Percentiles rank a stretch among this genome's conserved stretches.
Conservation (phyloP, 2,329 filamentous ascomycete species). For the Zymoseptoria tritici region DNA sequence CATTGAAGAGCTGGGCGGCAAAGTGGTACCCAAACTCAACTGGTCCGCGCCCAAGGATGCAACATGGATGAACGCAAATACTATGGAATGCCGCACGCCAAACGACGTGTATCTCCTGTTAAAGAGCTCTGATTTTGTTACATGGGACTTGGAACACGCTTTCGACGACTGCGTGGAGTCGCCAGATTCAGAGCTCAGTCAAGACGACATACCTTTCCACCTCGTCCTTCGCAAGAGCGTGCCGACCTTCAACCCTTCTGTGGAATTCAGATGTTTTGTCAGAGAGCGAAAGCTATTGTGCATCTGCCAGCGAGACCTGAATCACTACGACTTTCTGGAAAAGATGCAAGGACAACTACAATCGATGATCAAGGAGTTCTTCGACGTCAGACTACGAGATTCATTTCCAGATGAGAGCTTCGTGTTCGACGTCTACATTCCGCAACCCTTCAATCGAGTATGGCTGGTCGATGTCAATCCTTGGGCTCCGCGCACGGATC, state of each 20-base stretch:
- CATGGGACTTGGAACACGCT: slow-evolving; percentile 86
- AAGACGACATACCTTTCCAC: slow-evolving; percentile 57
- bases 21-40: slow-evolving; percentile 87
- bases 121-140: slow-evolving; percentile 91
- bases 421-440: slow-evolving; percentile 87
- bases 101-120: slow-evolving; percentile 91
- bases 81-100: slow-evolving; percentile 77
- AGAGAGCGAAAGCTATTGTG: slow-evolving; percentile 71
- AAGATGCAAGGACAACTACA: slow-evolving; percentile 59
- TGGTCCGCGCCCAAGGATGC: slow-evolving; percentile 97
- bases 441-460: slow-evolving; percentile 63
- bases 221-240: slow-evolving; percentile 85
- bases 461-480: slow-evolving; percentile 92
- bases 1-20: slow-evolving; percentile 75
- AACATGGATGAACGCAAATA: slow-evolving; percentile 84
- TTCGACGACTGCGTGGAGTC: slow-evolving; percentile 64
- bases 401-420: slow-evolving; percentile 81
- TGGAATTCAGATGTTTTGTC: slow-evolving; percentile 95
- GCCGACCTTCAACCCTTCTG: slow-evolving; percentile 68
- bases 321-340: slow-evolving; percentile 79
- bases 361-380: slow-evolving; percentile 66
- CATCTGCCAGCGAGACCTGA: slow-evolving; percentile 82
- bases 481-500: slow-evolving; percentile 85
- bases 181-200: slow-evolving; percentile 20
- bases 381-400: slow-evolving; percentile 62